A percentile compares a stretch with the other conserved stretches of the same genome.
Evolutionary conservation across 2,329 filamentous ascomycete genomes (phyloP).

Genomic region (Phialophora macrospora): DNA sequence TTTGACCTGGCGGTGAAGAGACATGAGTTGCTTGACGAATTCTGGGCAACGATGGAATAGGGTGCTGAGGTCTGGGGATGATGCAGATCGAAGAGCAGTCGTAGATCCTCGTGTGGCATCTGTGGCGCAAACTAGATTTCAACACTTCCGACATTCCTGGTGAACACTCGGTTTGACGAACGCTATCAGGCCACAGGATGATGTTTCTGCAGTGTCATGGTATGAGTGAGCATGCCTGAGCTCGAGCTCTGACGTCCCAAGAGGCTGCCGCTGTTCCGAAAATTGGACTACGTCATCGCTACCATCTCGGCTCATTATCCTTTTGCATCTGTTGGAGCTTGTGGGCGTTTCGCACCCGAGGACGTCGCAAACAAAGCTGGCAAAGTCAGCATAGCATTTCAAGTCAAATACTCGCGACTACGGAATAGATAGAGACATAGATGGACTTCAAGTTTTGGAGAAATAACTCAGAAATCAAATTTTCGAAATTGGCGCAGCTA

Average conservation of each 20-base stretch:
- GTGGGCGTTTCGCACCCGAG: neutral
- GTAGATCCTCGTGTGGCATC: conserved; percentile 2
- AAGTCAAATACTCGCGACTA: neutral
- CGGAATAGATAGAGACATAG: neutral
- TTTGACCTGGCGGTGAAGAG: conserved; percentile 54
- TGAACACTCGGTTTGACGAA: too few species aligned
- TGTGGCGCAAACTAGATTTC: neutral
- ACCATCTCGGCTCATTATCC: neutral
- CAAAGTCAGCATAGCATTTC: neutral
- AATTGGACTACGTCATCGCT: neutral
- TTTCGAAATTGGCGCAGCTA: conserved; percentile 11
- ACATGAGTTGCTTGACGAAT: conserved; percentile 55
- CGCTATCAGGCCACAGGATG: neutral
- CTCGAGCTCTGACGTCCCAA: neutral
- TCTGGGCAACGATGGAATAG: conserved; percentile 33
- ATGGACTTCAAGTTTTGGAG: neutral
- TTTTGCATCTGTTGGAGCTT: neutral
- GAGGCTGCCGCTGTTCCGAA: neutral
- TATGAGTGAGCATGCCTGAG: neutral
- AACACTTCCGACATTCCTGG: neutral
- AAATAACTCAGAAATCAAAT: neutral
- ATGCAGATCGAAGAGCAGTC: neutral
- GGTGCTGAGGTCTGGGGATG: neutral
- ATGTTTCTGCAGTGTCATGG: conserved; percentile 4
- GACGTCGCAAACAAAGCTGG: neutral